Conservation (phyloP, 768 basidiomycete species). For the Scleroderma citrinum region DNA sequence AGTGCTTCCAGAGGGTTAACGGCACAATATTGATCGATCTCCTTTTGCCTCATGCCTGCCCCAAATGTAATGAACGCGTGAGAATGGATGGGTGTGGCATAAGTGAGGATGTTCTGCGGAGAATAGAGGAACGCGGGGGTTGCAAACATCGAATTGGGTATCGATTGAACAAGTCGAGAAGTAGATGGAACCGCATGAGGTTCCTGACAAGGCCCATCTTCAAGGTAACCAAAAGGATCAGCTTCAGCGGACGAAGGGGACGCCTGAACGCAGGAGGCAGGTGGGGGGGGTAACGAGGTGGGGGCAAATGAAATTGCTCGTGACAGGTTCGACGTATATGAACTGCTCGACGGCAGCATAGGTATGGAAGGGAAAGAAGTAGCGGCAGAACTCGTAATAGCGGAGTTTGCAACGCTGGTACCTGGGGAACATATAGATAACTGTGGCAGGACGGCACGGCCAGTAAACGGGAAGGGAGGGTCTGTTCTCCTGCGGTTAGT, state of each 20-base stretch:
- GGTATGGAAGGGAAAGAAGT: not conserved
- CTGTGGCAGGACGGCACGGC: not conserved
- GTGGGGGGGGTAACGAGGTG: conserved; percentile 1
- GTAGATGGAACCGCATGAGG: conserved; percentile 18
- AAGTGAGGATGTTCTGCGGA: conserved; percentile 37
- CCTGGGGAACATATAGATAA: not conserved
- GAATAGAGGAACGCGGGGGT: conserved; percentile 29
- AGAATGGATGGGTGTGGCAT: conserved; percentile 55
- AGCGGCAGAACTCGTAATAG: not conserved
- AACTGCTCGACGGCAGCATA: not conserved
- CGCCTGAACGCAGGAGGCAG: not conserved
- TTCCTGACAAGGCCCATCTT: conserved; percentile 29
- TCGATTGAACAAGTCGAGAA: conserved; percentile 15
- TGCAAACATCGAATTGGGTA: conserved; percentile 31
- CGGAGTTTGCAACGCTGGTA: not conserved
- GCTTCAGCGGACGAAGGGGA: conserved; percentile 20
- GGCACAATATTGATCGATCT: conserved; percentile 73
- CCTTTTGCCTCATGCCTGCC: conserved; percentile 79
- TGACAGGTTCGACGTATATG: not conserved
- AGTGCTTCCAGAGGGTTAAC: conserved; percentile 57
- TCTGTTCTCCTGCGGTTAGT: conserved; percentile 16
- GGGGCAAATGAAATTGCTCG: not conserved
- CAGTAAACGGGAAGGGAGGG: not conserved
- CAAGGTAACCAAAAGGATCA: conserved; percentile 61
- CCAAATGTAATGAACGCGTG: conserved; percentile 84